phyloP scores from a whole-genome alignment of 2,329 filamentous ascomycete species.

The Trichoderma sp. region DNA sequence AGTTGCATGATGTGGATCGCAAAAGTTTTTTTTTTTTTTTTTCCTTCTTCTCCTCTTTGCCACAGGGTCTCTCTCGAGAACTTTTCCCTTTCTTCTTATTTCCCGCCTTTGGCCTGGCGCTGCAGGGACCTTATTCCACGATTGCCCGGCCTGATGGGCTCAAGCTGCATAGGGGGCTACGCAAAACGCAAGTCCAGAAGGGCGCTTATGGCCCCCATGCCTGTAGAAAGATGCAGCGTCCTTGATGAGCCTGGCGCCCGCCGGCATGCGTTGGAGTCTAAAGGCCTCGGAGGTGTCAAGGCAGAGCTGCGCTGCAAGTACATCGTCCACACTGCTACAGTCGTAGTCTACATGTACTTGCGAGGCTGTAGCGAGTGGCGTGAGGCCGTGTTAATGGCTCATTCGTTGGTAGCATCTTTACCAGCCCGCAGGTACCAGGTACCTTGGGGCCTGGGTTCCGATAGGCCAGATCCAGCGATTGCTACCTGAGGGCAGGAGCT shows the following conservation, averaged over 20 bases:
- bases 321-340: neutral
- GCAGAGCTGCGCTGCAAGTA: neutral
- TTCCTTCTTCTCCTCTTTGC: neutral
- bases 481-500: constrained; percentile 7
- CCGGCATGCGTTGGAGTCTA: neutral
- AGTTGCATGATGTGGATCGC: constrained; percentile 25
- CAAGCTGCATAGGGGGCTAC: constrained; percentile 10
- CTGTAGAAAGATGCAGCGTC: neutral
- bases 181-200: neutral
- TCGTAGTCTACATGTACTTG: neutral
- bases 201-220: neutral
- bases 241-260: constrained; percentile 3
- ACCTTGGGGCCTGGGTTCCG: constrained; percentile 7
- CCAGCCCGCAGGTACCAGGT: constrained; percentile 12
- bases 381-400: constrained; percentile 19
- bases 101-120: neutral
- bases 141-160: constrained; percentile 10
- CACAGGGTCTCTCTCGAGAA: neutral
- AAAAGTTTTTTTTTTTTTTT: neutral
- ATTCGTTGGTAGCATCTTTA: neutral
- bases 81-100: neutral
- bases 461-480: constrained; percentile 11
- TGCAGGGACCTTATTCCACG: constrained; percentile 22
- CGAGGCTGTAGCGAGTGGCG: constrained; percentile 18
- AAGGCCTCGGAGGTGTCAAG: constrained; percentile 5